Evolutionary conservation across 208 protist species (phyloP), one percentile per base, ranked within the genome.

Genomic region (Acanthamoeba culbertsoni): DNA sequence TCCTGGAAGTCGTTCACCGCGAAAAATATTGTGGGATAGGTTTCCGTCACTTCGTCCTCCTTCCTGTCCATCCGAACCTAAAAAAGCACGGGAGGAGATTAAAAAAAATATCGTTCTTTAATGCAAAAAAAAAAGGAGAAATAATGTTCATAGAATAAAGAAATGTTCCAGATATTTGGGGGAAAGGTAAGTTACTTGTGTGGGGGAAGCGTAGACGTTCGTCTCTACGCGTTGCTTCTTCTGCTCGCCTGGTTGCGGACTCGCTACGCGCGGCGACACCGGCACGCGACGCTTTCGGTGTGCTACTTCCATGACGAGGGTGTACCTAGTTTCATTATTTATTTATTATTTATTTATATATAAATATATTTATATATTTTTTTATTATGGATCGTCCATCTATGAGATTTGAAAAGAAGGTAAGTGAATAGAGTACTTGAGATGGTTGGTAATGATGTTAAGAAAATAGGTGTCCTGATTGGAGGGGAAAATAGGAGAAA

Each of bases 351-450:
- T 14, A 26, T 18, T 62, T 18, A 10, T 18, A 62, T 62, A 33
- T 4, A n/a, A 4, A 18, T 62, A 10, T 4, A n/a, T 18, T 62
- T n/a, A n/a, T n/a, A n/a, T n/a, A n/a, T n/a, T n/a, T n/a, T n/a
- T n/a, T n/a, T n/a, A n/a, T n/a, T n/a, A n/a, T n/a, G n/a, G n/a
- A n/a, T n/a, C n/a, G n/a, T n/a, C n/a, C n/a, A n/a, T n/a, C n/a
- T n/a, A n/a, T n/a, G n/a, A n/a, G n/a, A n/a, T n/a, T n/a, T n/a
- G n/a, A n/a, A n/a, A n/a, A n/a, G n/a, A n/a, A n/a, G n/a, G n/a
- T n/a, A n/a, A n/a, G n/a, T n/a, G n/a, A n/a, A 62, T 62, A 16
- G 53, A 62, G 53, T 84, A 88, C 79, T 88, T 88, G 79, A 88
- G 79, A 7, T 88, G 45, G 51, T 88, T 88, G 42, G 53, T 55